Percentiles rank a stretch among this genome's conserved stretches.
These are phyloP conservation scores for Fusarium sororula DNA, from an alignment of 2,329 filamentous ascomycete genomes.

Conservation along the genomic window DNA sequence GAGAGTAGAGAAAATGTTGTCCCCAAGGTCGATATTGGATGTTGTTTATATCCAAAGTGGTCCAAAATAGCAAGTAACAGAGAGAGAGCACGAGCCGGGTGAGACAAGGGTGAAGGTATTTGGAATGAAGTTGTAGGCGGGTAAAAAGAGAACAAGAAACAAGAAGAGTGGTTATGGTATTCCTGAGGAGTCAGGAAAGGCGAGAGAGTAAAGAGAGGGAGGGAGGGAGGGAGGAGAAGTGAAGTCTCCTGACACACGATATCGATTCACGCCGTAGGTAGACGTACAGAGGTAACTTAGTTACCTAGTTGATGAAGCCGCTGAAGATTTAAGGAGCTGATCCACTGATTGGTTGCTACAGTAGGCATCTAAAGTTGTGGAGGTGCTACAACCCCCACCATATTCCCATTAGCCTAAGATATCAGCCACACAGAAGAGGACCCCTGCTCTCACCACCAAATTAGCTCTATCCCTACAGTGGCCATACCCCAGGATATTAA, in stretches of 20 bases:
- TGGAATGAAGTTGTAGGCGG: not conserved
- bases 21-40: not conserved
- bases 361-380: not conserved
- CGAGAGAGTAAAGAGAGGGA: not conserved
- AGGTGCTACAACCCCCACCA: constrained; percentile 8
- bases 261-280: constrained; percentile 12
- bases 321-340: constrained; percentile 16
- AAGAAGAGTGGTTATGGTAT: not conserved
- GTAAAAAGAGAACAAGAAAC: not conserved
- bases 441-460: constrained; percentile 23
- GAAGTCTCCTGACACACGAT: constrained; percentile 4
- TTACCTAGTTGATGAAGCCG: constrained; percentile 10
- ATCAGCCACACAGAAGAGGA: constrained; percentile 26
- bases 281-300: not conserved
- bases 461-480: constrained; percentile 9
- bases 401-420: constrained; percentile 29
- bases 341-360: constrained; percentile 11
- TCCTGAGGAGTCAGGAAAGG: not conserved
- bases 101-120: constrained; percentile 4
- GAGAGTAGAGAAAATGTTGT: not conserved
- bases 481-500: constrained; percentile 14
- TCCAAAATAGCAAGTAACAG: constrained; percentile 10
- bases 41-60: constrained; percentile 10
- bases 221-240: not conserved
- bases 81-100: constrained; percentile 26